phyloP scores from a whole-genome alignment of 176 grass and related monocot species.

The Triticum dicoccoides region DNA sequence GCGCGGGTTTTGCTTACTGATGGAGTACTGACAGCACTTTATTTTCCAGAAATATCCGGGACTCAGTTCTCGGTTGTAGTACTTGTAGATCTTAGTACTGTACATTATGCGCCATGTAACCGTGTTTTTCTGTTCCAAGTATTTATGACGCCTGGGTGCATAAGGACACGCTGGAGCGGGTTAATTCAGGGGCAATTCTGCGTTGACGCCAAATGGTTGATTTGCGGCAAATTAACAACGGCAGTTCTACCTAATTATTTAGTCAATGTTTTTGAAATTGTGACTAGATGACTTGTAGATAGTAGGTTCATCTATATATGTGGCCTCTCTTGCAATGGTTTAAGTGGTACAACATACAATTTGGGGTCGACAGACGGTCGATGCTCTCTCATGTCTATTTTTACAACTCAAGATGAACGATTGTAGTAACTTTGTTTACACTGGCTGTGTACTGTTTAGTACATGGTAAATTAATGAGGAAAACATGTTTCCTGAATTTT shows the following conservation, averaged over 20 bases:
- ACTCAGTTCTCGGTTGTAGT: neutral
- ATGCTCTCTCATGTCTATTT: neutral
- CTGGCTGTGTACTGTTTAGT: neutral
- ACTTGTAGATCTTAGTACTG: constrained; percentile 2
- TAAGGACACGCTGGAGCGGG: neutral
- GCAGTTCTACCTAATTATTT: neutral
- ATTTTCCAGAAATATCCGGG: neutral
- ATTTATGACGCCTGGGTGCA: neutral
- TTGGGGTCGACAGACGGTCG: neutral
- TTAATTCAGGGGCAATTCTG: neutral
- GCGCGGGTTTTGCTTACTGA: neutral
- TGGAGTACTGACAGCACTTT: neutral
- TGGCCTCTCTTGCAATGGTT: neutral
- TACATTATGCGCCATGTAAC: neutral
- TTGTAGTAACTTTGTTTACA: neutral
- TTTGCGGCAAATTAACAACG: neutral
- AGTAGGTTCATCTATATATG: neutral
- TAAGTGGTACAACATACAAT: neutral
- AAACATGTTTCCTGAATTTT: neutral
- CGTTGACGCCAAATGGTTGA: neutral
- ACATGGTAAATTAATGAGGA: neutral
- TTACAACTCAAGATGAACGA: neutral
- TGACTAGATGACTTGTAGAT: neutral
- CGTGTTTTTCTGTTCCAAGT: neutral
- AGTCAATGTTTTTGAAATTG: neutral